Base-by-base conservation (phyloP, 148 eudicot species). In the Beta vulgaris region DNA sequence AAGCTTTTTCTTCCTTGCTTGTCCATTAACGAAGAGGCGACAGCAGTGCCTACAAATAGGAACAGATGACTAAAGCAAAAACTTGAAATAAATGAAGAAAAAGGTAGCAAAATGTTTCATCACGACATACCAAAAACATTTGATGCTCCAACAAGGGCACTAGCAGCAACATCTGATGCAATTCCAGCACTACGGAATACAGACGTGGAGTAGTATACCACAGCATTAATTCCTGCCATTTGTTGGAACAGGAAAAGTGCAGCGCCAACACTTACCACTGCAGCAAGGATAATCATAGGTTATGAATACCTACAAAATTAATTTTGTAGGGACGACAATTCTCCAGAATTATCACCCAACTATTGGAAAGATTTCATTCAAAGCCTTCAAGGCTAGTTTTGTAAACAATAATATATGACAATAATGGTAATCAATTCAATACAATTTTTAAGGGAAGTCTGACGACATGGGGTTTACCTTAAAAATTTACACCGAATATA, bases 181-280 rank as follows among this genome's bases (percentile, higher is more conserved):
- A 95, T 88, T 72, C 98, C 98, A 79, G 97, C 97, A 81, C 90
- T 90, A 4, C 96, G 93, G 81, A 95, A 95, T 23, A 95, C 98
- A 23, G 97, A 83, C 2, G 98, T 95, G 26, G 98, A 95, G 79
- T 91, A 95, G 76, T 95, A 95, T 32, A 95, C 97, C 37, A 95
- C 97, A 42, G 97, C 98, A 80, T 95, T 95, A 79, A 95, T 95
- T 74, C 98, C 98, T 26, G 98, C 97, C 84, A 95, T 74, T 86
- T 95, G 98, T 83, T 95, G 98, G 81, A 94, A 88, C 87, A 95
- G 82, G 88, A 95, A 95, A 79, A 95, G 93, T 54, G 96, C 93
- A 44, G 96, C 98, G 61, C 98, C 98, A 71, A 95, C 96, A 79
- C 91, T 95, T 29, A 92, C 97, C 76, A 95, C 98, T 95, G 91